These are phyloP conservation scores for Fusarium kyushuense DNA, from an alignment of 2,329 filamentous ascomycete species.

Conservation along the genomic window DNA sequence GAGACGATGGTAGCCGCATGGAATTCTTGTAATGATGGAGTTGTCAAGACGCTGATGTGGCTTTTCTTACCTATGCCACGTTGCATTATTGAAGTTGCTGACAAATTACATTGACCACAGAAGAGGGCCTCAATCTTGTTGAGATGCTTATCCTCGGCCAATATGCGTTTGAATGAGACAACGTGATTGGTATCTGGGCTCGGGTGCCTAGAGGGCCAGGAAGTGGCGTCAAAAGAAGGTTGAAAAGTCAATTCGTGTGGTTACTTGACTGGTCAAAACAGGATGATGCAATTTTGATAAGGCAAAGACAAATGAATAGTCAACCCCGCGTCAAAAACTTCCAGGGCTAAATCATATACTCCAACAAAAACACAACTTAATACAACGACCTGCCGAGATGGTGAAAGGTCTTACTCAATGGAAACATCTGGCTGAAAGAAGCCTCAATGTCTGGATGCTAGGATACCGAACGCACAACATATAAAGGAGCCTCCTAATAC, in stretches of 20 bases:
- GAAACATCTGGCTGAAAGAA: too few species aligned
- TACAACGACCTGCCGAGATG: too few species aligned
- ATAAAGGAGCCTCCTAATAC: not conserved
- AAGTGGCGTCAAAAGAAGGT: not conserved
- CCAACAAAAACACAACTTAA: too few species aligned
- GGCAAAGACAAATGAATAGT: too few species aligned
- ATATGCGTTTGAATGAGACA: not conserved
- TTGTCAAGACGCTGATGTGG: too few species aligned
- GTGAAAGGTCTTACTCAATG: too few species aligned
- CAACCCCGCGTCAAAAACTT: not conserved
- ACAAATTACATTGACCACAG: too few species aligned
- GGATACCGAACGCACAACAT: not conserved
- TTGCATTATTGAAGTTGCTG: too few species aligned
- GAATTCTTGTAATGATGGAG: too few species aligned
- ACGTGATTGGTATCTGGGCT: not conserved
- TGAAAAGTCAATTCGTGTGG: not conserved
- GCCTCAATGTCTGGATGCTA: not conserved
- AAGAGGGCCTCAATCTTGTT: not conserved
- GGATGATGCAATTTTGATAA: not conserved
- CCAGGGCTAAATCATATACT: not conserved
- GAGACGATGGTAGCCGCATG: too few species aligned
- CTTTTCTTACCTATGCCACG: too few species aligned
- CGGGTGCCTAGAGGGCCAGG: not conserved
- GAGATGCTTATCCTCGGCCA: not conserved
- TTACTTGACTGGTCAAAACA: not conserved